phyloP scores from a whole-genome alignment of 805 yeast species.

The Kluyveromyces siamensis region DNA sequence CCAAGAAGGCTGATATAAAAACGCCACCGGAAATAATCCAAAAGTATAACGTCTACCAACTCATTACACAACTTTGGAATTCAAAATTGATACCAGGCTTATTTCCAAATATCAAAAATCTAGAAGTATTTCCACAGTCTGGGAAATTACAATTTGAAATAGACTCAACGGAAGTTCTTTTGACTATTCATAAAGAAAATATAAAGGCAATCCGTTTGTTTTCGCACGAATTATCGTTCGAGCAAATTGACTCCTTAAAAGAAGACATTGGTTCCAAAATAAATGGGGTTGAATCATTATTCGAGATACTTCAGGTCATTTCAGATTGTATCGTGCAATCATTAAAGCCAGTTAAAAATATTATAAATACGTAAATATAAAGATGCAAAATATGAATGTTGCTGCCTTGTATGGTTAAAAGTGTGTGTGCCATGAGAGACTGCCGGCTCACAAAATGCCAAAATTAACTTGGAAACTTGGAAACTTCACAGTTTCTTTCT shows the following conservation, averaged over 20 bases:
- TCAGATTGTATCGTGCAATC: slow-evolving; percentile 1
- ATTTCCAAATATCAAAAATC: slow-evolving; percentile 2
- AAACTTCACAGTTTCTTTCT: no score
- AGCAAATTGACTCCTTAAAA: slow-evolving; percentile 1
- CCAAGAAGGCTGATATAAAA: background rate
- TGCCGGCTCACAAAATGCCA: background rate
- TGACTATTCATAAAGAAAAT: background rate
- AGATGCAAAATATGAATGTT: background rate
- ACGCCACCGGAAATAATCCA: background rate
- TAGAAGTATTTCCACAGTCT: slow-evolving; percentile 16
- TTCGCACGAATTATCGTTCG: slow-evolving; percentile 4
- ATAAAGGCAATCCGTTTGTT: slow-evolving; percentile 3
- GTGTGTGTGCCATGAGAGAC: background rate
- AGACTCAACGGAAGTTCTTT: background rate
- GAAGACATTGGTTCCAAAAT: background rate
- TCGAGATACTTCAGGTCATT: background rate
- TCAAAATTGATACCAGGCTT: slow-evolving; percentile 2
- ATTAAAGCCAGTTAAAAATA: background rate
- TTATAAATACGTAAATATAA: background rate
- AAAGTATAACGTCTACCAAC: slow-evolving; percentile 1
- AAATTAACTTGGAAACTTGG: background rate
- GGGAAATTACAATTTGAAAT: slow-evolving; percentile 16
- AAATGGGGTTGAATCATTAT: background rate
- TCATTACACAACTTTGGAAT: slow-evolving; percentile 7
- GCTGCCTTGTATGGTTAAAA: background rate